phyloP scores from a whole-genome alignment of 2,329 filamentous ascomycete genomes.

The Nemania serpens region DNA sequence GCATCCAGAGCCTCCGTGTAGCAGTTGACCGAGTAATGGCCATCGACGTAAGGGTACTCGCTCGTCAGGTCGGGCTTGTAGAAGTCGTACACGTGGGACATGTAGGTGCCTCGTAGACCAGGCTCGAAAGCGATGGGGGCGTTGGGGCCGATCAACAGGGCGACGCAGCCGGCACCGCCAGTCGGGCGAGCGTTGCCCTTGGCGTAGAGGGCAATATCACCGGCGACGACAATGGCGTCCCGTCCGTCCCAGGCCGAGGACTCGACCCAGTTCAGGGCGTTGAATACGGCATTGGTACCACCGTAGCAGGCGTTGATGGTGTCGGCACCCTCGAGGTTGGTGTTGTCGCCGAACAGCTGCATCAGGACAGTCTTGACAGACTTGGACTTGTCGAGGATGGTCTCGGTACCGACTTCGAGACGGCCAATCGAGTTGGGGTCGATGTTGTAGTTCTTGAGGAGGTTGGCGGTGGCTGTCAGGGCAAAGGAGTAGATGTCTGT shows the following conservation, averaged over 20 bases:
- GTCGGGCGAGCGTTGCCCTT: conserved; percentile 82
- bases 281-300: conserved; percentile 83
- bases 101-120: conserved; percentile 78
- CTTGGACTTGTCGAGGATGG: conserved; percentile 86
- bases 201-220: conserved; percentile 84
- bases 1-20: conserved; percentile 81
- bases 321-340: conserved; percentile 82
- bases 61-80: conserved; percentile 88
- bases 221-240: conserved; percentile 78
- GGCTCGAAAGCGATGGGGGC: conserved; percentile 78
- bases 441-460: conserved; percentile 82
- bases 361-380: conserved; percentile 87
- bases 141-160: conserved; percentile 78
- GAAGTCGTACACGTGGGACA: conserved; percentile 86
- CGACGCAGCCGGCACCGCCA: conserved; percentile 78
- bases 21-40: conserved; percentile 81
- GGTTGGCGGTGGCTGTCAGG: conserved; percentile 76
- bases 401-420: conserved; percentile 85
- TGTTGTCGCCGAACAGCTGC: conserved; percentile 84
- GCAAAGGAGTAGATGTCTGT: conserved; percentile 86
- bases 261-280: conserved; percentile 83
- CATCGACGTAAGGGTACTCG: conserved; percentile 86
- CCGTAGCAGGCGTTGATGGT: conserved; percentile 87
- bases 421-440: conserved; percentile 78
- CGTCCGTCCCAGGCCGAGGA: conserved; percentile 86